Evolutionary conservation across 1,139 yeast species (phyloP).

Genomic region (Geotrichum aggregatum): DNA sequence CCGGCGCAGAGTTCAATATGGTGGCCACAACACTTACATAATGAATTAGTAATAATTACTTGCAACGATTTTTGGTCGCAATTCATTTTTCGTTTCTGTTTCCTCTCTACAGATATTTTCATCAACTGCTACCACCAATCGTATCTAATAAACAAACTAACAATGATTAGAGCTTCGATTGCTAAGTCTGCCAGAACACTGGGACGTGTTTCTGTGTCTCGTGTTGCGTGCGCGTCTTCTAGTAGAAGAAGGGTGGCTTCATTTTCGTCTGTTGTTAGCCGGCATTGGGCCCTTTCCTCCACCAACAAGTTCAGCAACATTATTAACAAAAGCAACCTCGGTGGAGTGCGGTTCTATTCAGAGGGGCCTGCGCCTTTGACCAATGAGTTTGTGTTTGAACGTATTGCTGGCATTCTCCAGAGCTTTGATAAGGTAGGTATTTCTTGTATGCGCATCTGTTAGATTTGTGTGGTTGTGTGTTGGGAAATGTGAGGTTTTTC

Average conservation of each 20-base stretch:
- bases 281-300: neutral
- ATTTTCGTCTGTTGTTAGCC: neutral
- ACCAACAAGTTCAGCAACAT: too few relatives aligned
- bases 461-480: neutral
- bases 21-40: too few relatives aligned
- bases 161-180: conserved; percentile 18
- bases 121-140: too few relatives aligned
- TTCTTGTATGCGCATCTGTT: neutral
- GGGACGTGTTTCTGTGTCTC: conserved; percentile 8
- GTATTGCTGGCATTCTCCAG: conserved; percentile 72
- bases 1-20: too few relatives aligned
- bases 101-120: too few relatives aligned
- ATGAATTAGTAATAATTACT: too few relatives aligned
- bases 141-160: conserved; percentile 5
- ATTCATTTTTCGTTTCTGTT: neutral
- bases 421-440: conserved; percentile 65
- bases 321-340: neutral
- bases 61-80: too few relatives aligned
- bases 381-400: conserved; percentile 52
- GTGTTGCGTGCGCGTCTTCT: neutral
- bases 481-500: conserved; percentile 2
- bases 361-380: conserved; percentile 40
- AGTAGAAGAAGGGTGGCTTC: neutral
- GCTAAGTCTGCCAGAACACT: conserved; percentile 9
- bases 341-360: conserved; percentile 30